phyloP scores from a whole-genome alignment of 2,329 filamentous ascomycete genomes.

The Sclerotinia glacialis region DNA sequence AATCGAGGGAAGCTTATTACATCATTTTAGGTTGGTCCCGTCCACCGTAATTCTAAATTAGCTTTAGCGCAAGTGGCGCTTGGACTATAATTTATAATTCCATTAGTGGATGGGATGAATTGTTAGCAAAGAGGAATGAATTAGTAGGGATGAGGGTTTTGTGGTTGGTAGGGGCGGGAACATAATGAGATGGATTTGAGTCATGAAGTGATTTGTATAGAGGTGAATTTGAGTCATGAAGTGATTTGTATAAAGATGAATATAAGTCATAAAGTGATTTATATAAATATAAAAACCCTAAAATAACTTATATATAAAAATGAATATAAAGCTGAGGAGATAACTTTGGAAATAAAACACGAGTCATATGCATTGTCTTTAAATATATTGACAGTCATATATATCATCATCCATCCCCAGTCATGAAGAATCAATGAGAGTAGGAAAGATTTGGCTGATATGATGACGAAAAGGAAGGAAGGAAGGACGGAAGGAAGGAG shows the following conservation, averaged over 20 bases:
- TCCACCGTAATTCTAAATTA: neutral
- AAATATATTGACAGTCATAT: no score
- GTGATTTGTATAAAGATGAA: neutral
- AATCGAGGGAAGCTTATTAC: neutral
- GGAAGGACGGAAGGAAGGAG: neutral
- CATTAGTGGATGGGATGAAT: neutral
- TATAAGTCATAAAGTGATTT: neutral
- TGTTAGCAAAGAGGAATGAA: neutral
- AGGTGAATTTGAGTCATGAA: neutral
- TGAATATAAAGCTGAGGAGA: no score
- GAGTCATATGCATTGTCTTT: no score
- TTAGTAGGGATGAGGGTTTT: neutral
- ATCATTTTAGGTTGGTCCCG: constrained; percentile 6
- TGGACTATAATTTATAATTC: neutral
- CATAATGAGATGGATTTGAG: no score
- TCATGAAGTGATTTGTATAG: neutral
- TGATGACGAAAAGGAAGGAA: neutral
- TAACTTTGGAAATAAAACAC: neutral
- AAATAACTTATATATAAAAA: no score
- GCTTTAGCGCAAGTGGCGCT: neutral
- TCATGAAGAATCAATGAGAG: neutral
- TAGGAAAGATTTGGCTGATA: neutral
- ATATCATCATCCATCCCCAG: no score
- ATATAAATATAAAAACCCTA: neutral
- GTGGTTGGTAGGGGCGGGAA: neutral